Percentiles rank a stretch among this genome's conserved stretches.
phyloP scores from a whole-genome alignment of 257 asterid species.

The Nicotiana knightiana region DNA sequence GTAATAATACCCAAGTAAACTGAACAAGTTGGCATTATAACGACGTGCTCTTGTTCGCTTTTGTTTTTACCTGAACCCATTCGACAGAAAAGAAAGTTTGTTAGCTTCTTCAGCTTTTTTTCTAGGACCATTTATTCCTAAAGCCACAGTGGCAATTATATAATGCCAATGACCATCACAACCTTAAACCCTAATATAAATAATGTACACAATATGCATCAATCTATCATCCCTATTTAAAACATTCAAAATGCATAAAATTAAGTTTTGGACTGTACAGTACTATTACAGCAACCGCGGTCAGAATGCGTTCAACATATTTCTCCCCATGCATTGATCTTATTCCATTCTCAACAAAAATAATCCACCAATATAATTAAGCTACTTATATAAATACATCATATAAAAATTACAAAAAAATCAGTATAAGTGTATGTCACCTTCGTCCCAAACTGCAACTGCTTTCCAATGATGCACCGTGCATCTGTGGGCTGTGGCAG shows the following conservation, averaged over 20 bases:
- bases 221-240: background rate
- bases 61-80: no score
- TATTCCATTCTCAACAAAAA: background rate
- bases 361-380: background rate
- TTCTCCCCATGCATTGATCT: background rate
- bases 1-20: no score
- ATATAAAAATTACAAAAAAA: no score
- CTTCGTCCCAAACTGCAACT: background rate
- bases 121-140: background rate
- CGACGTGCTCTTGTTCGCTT: no score
- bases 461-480: background rate
- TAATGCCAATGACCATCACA: no score
- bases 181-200: no score
- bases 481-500: background rate
- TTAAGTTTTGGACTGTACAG: background rate
- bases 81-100: no score
- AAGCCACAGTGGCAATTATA: no score
- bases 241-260: background rate
- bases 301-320: background rate
- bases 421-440: background rate
- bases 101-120: no score
- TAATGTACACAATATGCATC: no score
- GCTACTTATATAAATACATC: background rate
- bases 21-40: no score
- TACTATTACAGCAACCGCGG: background rate